phyloP scores from a whole-genome alignment of 139 green algal genomes.

The Coccomyxa sp. region DNA sequence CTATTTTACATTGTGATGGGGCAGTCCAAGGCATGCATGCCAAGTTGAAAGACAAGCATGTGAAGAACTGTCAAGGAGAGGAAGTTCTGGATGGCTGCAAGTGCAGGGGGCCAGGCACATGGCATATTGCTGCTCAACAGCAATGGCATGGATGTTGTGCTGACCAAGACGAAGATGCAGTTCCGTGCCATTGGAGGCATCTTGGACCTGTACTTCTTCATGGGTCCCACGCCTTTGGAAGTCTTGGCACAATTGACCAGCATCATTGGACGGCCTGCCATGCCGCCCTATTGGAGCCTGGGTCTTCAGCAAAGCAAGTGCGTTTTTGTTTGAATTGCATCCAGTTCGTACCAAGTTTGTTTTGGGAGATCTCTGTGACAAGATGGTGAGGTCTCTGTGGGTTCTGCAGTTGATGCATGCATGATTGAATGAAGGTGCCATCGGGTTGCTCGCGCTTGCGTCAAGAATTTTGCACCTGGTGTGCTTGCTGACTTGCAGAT shows the following conservation, averaged over 20 bases:
- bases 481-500: not conserved
- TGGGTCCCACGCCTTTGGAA: constrained; percentile 51
- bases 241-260: constrained; percentile 65
- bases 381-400: not conserved
- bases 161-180: constrained; percentile 21
- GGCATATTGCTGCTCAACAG: constrained; percentile 53
- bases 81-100: not conserved
- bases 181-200: constrained; percentile 55
- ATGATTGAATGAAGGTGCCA: not conserved
- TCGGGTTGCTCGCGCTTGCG: not conserved
- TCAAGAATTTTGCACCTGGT: not conserved
- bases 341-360: not conserved
- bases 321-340: not conserved
- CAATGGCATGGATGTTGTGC: constrained; percentile 64
- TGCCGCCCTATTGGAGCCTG: constrained; percentile 62
- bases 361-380: not conserved
- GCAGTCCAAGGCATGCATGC: not conserved
- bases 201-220: constrained; percentile 59
- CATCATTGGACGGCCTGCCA: constrained; percentile 56
- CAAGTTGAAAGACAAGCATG: not conserved
- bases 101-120: constrained; percentile 34
- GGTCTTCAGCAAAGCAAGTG: constrained; percentile 73
- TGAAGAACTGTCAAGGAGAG: not conserved
- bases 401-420: not conserved
- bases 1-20: not conserved